These are phyloP conservation scores for Cyclotella atomus DNA, from an alignment of 108 stramenopile genomes.

Conservation along the genomic window DNA sequence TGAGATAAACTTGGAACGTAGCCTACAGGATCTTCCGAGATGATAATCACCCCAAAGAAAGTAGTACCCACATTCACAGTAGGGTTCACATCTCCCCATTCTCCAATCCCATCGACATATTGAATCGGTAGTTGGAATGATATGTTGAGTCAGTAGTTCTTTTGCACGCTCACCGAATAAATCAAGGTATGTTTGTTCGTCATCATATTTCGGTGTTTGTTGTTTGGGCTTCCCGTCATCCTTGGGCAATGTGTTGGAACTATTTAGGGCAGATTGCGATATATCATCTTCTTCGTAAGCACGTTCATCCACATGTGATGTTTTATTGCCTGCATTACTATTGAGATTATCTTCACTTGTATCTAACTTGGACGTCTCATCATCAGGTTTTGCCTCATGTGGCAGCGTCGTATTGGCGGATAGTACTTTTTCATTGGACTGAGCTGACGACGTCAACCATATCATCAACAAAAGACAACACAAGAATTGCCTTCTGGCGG, in stretches of 20 bases:
- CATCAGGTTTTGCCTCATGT: no score
- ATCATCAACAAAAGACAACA: no score
- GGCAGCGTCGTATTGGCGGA: no score
- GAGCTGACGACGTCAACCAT: no score
- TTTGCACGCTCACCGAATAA: slow-evolving; percentile 86
- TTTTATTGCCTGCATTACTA: not conserved
- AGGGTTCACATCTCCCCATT: slow-evolving; percentile 78
- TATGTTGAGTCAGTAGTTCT: slow-evolving; percentile 77
- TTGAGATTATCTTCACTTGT: not conserved
- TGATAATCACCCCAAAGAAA: slow-evolving; percentile 79
- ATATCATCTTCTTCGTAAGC: no score
- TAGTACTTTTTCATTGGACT: no score
- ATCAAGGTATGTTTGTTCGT: slow-evolving; percentile 81
- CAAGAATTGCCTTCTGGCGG: no score
- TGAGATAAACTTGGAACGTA: slow-evolving; percentile 26
- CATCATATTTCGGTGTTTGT: slow-evolving; percentile 24
- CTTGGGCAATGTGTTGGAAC: not conserved
- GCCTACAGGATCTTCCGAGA: slow-evolving; percentile 77
- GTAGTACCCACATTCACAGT: slow-evolving; percentile 66
- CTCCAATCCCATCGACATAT: slow-evolving; percentile 80
- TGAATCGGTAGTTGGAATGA: slow-evolving; percentile 55
- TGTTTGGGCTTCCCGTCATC: not conserved
- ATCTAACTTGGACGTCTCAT: no score
- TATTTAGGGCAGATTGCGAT: no score
- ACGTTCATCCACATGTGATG: no score